phyloP scores from a whole-genome alignment of 148 eudicot genomes.

The Cornus suecica region DNA sequence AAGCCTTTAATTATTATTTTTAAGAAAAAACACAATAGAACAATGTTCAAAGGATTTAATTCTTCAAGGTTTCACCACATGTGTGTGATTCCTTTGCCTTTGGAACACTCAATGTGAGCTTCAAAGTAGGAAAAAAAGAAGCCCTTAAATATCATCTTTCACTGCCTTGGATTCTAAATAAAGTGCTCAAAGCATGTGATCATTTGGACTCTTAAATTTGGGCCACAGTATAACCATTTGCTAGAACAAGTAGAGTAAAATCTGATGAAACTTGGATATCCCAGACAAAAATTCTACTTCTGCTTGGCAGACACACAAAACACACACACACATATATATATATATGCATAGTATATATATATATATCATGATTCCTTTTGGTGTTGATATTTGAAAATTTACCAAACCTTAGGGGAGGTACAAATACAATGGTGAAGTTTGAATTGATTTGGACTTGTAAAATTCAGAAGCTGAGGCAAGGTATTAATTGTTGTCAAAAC shows the following conservation, averaged over 20 bases:
- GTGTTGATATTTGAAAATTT: background rate
- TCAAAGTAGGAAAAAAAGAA: conserved; percentile 13
- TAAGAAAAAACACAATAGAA: conserved; percentile 2
- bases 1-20: conserved; percentile 18
- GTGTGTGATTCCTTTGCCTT: conserved; percentile 28
- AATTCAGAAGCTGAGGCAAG: background rate
- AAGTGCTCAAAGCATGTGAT: conserved; percentile 31
- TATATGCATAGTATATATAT: too few species aligned
- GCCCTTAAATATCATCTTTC: conserved; percentile 19
- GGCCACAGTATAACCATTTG: conserved; percentile 8
- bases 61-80: conserved; percentile 25
- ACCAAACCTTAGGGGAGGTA: background rate
- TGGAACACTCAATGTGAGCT: conserved; percentile 18
- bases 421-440: background rate
- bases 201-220: background rate
- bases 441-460: too few species aligned
- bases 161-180: conserved; percentile 35
- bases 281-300: background rate
- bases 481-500: background rate
- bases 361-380: too few species aligned
- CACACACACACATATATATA: too few species aligned
- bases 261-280: background rate
- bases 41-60: conserved; percentile 9
- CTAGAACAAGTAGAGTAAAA: conserved; percentile 4
- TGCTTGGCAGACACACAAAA: too few species aligned